Conservation (phyloP, 169 alveolate species). For the Plasmodium adleri region DNA sequence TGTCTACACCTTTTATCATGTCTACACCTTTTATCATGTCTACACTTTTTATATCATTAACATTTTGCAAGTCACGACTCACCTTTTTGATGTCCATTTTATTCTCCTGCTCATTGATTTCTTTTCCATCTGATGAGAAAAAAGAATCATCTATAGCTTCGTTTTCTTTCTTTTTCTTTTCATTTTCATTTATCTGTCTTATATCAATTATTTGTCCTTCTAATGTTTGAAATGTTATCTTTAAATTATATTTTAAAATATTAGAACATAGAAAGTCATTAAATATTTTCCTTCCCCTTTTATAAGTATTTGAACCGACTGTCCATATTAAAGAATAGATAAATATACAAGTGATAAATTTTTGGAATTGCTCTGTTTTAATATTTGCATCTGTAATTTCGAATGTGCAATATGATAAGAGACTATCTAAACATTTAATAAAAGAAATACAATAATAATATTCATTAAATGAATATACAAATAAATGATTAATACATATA, state of each 20-base stretch:
- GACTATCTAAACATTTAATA: constrained; percentile 62
- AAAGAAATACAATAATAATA: constrained; percentile 69
- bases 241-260: constrained; percentile 59
- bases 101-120: background rate
- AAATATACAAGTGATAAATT: constrained; percentile 58
- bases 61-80: background rate
- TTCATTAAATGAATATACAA: constrained; percentile 68
- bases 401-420: constrained; percentile 56
- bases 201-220: constrained; percentile 43
- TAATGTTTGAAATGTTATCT: constrained; percentile 52
- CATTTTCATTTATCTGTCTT: constrained; percentile 7
- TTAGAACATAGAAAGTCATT: constrained; percentile 46
- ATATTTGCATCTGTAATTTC: constrained; percentile 47
- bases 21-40: background rate
- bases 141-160: background rate
- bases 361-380: constrained; percentile 53
- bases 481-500: constrained; percentile 48
- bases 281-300: constrained; percentile 71
- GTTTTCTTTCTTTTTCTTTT: background rate
- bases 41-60: background rate
- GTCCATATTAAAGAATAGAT: constrained; percentile 65
- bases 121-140: background rate
- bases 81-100: background rate
- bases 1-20: background rate
- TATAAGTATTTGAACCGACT: constrained; percentile 74